Evolutionary conservation across 805 yeast genomes (phyloP).

Genomic region (Barnettozyma sp.): DNA sequence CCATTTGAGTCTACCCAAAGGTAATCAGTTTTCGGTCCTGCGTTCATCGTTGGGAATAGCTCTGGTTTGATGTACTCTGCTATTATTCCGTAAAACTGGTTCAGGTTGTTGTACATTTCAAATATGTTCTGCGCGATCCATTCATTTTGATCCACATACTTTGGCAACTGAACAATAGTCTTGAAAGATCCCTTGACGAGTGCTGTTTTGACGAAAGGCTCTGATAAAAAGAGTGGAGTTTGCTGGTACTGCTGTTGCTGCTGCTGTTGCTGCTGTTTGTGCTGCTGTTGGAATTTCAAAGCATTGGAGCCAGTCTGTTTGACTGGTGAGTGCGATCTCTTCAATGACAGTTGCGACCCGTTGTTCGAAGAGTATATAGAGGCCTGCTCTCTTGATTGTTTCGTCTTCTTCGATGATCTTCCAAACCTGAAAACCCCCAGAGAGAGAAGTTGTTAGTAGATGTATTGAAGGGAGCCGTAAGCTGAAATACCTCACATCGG

Average conservation of each 20-base stretch:
- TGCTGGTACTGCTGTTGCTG: conserved; percentile 16
- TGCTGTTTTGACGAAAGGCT: conserved; percentile 91
- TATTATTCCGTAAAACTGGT: conserved; percentile 85
- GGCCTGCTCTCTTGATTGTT: conserved; percentile 28
- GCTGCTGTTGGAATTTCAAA: conserved; percentile 23
- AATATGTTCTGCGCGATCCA: conserved; percentile 93
- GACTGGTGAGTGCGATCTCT: conserved; percentile 38
- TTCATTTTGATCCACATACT: conserved; percentile 88
- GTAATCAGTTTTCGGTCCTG: conserved; percentile 88
- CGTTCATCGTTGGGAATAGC: conserved; percentile 88
- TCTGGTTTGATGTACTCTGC: conserved; percentile 89
- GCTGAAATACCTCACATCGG: too few relatives aligned
- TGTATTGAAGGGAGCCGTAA: too few relatives aligned
- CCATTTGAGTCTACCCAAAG: conserved; percentile 82
- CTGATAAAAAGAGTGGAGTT: conserved; percentile 61
- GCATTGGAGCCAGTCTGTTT: conserved; percentile 21
- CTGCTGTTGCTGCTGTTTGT: conserved; percentile 19
- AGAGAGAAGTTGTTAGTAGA: conserved; percentile 21
- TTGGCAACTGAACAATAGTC: conserved; percentile 91
- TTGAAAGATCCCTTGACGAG: conserved; percentile 94
- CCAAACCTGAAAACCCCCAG: conserved; percentile 50
- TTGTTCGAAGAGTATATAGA: conserved; percentile 34
- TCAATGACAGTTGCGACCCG: conserved; percentile 40
- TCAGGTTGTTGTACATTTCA: conserved; percentile 79
- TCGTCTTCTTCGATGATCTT: conserved; percentile 44